Conservation (phyloP, 306 rosid genomes). For the Trifolium pratense region DNA sequence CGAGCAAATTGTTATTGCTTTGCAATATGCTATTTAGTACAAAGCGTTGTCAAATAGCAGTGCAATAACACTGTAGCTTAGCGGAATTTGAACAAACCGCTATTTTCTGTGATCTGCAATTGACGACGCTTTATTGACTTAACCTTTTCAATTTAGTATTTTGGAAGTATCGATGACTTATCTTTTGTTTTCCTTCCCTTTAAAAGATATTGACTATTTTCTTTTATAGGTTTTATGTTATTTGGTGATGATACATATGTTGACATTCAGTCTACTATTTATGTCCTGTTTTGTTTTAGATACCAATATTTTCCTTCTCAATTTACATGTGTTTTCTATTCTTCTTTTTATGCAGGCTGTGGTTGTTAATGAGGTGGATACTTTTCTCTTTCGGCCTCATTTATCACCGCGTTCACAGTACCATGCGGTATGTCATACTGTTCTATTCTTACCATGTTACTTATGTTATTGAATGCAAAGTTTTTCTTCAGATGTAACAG, state of each 20-base stretch:
- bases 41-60: no score
- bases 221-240: neutral
- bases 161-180: neutral
- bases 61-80: no score
- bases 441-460: conserved; percentile 7
- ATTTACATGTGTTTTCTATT: neutral
- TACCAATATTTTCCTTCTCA: conserved; percentile 17
- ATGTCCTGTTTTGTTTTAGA: conserved; percentile 16
- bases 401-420: conserved; percentile 83
- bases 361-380: conserved; percentile 91
- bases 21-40: no score
- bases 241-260: conserved; percentile 13
- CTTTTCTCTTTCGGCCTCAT: conserved; percentile 93
- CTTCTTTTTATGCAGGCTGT: conserved; percentile 64
- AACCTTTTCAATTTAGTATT: neutral
- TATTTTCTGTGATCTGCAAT: no score
- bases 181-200: neutral
- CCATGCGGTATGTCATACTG: conserved; percentile 72
- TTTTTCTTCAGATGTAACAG: conserved; percentile 10
- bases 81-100: no score
- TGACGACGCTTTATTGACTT: neutral
- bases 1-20: no score
- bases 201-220: conserved; percentile 2
- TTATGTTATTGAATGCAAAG: conserved; percentile 8
- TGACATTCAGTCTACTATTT: neutral